phyloP scores from a whole-genome alignment of 345 rosid species.

The Citrus inodora region DNA sequence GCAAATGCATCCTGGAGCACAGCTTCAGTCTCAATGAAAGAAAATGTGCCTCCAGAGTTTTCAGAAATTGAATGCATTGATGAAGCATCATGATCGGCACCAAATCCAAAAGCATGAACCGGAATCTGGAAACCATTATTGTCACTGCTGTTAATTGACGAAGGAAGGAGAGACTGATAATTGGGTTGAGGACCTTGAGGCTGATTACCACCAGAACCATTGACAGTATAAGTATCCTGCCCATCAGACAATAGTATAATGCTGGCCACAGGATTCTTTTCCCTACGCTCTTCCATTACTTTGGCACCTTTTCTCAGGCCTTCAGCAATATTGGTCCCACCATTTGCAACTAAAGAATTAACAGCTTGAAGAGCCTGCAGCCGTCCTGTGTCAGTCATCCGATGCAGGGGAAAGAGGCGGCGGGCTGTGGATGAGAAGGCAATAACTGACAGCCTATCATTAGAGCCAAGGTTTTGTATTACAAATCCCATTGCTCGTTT shows the following conservation, averaged over 20 bases:
- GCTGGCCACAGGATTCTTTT: constrained; percentile 82
- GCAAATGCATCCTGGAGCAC: constrained; percentile 98
- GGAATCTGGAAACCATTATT: constrained; percentile 68
- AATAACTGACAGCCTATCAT: constrained; percentile 91
- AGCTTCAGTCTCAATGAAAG: constrained; percentile 86
- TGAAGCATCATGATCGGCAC: constrained; percentile 89
- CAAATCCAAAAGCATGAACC: constrained; percentile 91
- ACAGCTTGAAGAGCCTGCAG: constrained; percentile 85
- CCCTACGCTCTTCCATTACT: constrained; percentile 80
- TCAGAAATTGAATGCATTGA: constrained; percentile 92
- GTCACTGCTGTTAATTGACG: constrained; percentile 49
- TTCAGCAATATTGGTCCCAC: constrained; percentile 97
- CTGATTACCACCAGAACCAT: constrained; percentile 27
- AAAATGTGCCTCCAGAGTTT: constrained; percentile 89
- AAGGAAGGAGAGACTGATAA: constrained; percentile 61
- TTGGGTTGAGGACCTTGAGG: constrained; percentile 37
- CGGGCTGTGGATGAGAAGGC: constrained; percentile 96
- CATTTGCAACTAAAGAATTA: constrained; percentile 83
- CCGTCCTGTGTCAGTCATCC: constrained; percentile 77
- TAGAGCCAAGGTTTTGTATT: constrained; percentile 87
- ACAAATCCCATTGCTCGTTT: constrained; percentile 99
- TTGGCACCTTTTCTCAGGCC: constrained; percentile 91
- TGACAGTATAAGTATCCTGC: constrained; percentile 74
- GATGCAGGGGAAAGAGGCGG: constrained; percentile 75
- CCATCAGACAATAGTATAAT: constrained; percentile 93